phyloP scores from a whole-genome alignment of 768 basidiomycete genomes.

The Agrocybe chaxingu region DNA sequence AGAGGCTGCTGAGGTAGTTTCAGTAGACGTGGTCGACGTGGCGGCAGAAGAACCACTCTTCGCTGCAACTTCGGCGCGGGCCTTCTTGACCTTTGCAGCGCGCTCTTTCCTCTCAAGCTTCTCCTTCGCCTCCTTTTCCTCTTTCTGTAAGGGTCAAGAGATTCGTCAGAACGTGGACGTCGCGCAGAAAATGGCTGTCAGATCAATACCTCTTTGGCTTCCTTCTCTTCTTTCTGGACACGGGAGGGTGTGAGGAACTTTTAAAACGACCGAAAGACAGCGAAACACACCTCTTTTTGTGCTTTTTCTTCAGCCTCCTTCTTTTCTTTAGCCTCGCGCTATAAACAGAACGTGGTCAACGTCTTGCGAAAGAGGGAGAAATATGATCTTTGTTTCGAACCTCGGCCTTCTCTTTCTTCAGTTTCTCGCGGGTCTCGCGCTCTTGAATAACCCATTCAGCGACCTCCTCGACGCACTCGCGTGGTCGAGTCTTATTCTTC shows the following conservation, averaged over 20 bases:
- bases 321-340: slow-evolving; percentile 83
- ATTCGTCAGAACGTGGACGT: slow-evolving; percentile 15
- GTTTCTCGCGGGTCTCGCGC: slow-evolving; percentile 78
- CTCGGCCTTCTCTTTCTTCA: slow-evolving; percentile 77
- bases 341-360: slow-evolving; percentile 16
- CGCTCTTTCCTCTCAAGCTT: slow-evolving; percentile 49
- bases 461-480: slow-evolving; percentile 80
- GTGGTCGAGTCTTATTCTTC: slow-evolving; percentile 88
- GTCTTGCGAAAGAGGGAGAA: slow-evolving; percentile 1
- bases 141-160: slow-evolving; percentile 29
- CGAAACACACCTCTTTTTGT: slow-evolving; percentile 50
- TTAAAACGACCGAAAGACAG: background rate
- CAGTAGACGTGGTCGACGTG: slow-evolving; percentile 30
- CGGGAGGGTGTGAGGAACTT: slow-evolving; percentile 1
- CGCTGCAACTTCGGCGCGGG: slow-evolving; percentile 45
- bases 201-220: slow-evolving; percentile 44
- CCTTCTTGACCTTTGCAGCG: slow-evolving; percentile 25
- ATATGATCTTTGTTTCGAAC: slow-evolving; percentile 25
- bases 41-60: slow-evolving; percentile 38
- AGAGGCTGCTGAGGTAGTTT: slow-evolving; percentile 27
- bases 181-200: slow-evolving; percentile 1
- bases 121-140: slow-evolving; percentile 57
- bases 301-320: slow-evolving; percentile 65
- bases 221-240: slow-evolving; percentile 45
- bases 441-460: slow-evolving; percentile 76